Evolutionary conservation across 2,329 filamentous ascomycete species (phyloP).

Genomic region (Penicillium sclerotiorum): DNA sequence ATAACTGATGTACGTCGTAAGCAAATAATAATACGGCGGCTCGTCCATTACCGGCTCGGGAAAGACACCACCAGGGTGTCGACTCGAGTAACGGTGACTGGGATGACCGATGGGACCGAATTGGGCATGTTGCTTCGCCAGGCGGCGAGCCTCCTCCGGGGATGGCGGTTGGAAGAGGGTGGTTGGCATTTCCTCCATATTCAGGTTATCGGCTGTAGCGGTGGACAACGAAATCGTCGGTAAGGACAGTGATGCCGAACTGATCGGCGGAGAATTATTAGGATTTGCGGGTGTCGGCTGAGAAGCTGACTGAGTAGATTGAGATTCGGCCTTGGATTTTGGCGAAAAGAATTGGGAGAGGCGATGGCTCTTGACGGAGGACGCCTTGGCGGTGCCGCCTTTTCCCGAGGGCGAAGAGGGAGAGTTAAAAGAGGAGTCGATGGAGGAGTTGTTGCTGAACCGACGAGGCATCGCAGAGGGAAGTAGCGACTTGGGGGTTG

Average conservation of each 20-base stretch:
- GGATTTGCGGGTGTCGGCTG: conserved; percentile 63
- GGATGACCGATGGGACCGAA: conserved; percentile 83
- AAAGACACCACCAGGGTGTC: conserved; percentile 78
- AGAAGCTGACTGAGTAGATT: conserved; percentile 59
- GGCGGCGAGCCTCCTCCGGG: conserved; percentile 74
- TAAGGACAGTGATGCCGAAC: conserved; percentile 72
- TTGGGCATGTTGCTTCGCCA: conserved; percentile 80
- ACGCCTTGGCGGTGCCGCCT: conserved; percentile 52
- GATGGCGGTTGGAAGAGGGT: conserved; percentile 88
- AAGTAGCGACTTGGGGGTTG: conserved; percentile 22
- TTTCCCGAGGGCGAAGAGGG: conserved; percentile 57
- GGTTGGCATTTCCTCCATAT: conserved; percentile 71
- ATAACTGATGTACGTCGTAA: conserved; percentile 98
- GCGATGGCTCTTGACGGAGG: conserved; percentile 68
- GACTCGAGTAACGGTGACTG: conserved; percentile 85
- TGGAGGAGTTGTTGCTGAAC: conserved; percentile 61
- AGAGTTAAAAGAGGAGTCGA: conserved; percentile 54
- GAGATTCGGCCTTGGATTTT: conserved; percentile 67
- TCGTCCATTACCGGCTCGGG: conserved; percentile 88
- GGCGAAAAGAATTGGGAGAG: conserved; percentile 82
- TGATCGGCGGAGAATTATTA: conserved; percentile 63
- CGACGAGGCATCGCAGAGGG: conserved; percentile 63
- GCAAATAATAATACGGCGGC: conserved; percentile 92
- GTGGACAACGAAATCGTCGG: conserved; percentile 92
- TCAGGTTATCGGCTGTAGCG: conserved; percentile 74